phyloP scores from a whole-genome alignment of 2,329 filamentous ascomycete species.

The Arthroderma sp. region DNA sequence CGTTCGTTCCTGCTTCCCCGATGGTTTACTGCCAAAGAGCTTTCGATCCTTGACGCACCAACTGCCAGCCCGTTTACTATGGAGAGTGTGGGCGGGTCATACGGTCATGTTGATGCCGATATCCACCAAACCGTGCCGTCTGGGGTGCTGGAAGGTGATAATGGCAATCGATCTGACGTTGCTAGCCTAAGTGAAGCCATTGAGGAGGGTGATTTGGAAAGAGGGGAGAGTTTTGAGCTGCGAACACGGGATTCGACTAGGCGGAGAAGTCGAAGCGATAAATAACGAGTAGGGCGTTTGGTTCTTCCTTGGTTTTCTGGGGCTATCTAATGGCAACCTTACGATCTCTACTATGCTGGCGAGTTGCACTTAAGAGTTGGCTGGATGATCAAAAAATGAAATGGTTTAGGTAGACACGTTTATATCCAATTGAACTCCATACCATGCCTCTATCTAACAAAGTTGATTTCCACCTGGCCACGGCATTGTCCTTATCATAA shows the following conservation, averaged over 20 bases:
- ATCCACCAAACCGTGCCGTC: not conserved
- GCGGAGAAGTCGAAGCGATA: constrained; percentile 18
- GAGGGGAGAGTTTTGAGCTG: constrained; percentile 29
- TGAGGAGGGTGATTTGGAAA: constrained; percentile 28
- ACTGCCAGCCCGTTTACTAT: constrained; percentile 64
- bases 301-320: constrained; percentile 23
- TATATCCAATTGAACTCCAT: too few species aligned
- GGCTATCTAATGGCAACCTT: not conserved
- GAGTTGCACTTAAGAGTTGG: too few species aligned
- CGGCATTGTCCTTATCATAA: too few species aligned
- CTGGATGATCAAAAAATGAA: too few species aligned
- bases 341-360: too few species aligned
- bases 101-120: constrained; percentile 31
- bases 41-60: constrained; percentile 54
- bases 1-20: constrained; percentile 51
- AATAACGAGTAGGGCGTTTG: constrained; percentile 5
- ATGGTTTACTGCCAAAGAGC: constrained; percentile 47
- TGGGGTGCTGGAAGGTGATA: constrained; percentile 1
- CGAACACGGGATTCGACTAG: constrained; percentile 16
- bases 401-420: too few species aligned
- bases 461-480: too few species aligned
- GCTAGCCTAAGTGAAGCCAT: constrained; percentile 16
- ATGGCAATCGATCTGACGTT: not conserved
- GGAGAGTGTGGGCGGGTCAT: constrained; percentile 57
- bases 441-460: too few species aligned